Conservation (phyloP, 1,284 basidiomycete species). For the Rhodotorula sp. region DNA sequence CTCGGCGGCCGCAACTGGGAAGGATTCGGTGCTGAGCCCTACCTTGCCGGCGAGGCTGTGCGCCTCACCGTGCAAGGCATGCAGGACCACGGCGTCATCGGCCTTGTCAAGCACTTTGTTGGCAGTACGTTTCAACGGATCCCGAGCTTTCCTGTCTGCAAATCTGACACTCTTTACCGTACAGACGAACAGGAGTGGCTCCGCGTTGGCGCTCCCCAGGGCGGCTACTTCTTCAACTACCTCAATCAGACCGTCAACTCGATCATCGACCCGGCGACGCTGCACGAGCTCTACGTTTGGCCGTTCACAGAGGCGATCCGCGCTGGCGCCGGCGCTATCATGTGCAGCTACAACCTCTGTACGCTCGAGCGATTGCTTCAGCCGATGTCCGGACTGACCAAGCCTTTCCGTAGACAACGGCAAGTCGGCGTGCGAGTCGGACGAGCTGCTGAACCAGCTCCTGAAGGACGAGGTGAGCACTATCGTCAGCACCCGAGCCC, state of each 20-base stretch:
- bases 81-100: constrained; percentile 65
- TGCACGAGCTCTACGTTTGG: constrained; percentile 10
- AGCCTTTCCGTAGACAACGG: neutral
- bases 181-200: constrained; percentile 27
- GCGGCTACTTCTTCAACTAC: constrained; percentile 58
- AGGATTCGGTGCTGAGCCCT: constrained; percentile 61
- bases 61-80: constrained; percentile 54
- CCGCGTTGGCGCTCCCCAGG: constrained; percentile 50
- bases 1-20: constrained; percentile 75
- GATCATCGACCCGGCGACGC: constrained; percentile 44
- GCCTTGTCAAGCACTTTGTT: constrained; percentile 36
- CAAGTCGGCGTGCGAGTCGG: constrained; percentile 6
- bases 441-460: neutral
- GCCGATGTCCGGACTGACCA: neutral
- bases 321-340: constrained; percentile 71
- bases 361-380: too few relatives aligned
- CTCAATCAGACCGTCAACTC: constrained; percentile 67
- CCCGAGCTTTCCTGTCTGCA: constrained; percentile 24
- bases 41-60: constrained; percentile 1
- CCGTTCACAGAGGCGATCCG: constrained; percentile 58
- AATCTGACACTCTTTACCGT: neutral
- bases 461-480: constrained; percentile 18
- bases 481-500: neutral
- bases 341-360: constrained; percentile 69
- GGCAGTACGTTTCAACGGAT: constrained; percentile 50